Conservation (phyloP, 1,284 basidiomycete species). For the Cryptococcus hybrid region DNA sequence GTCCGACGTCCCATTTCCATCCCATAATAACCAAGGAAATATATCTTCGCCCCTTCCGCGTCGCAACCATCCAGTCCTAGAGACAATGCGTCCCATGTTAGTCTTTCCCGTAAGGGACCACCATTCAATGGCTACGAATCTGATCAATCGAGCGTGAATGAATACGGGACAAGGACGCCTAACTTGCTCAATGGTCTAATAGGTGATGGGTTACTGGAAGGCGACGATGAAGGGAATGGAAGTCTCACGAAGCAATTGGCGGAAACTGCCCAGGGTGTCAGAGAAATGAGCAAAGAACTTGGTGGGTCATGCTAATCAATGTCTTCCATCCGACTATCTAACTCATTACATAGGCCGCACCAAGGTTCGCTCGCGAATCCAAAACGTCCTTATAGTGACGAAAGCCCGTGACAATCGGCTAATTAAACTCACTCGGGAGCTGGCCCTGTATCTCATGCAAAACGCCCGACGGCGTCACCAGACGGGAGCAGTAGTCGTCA, state of each 20-base stretch:
- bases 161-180: constrained; percentile 3
- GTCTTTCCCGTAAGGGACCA: constrained; percentile 10
- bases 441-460: constrained; percentile 92
- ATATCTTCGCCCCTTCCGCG: not conserved
- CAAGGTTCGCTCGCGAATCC: constrained; percentile 84
- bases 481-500: constrained; percentile 4
- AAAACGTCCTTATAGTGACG: constrained; percentile 93
- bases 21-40: no score
- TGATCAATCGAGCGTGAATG: constrained; percentile 26
- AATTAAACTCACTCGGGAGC: constrained; percentile 89
- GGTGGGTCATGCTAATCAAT: constrained; percentile 57
- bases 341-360: constrained; percentile 67
- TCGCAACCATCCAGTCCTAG: constrained; percentile 10
- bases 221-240: constrained; percentile 58
- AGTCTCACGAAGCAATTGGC: constrained; percentile 90
- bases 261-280: constrained; percentile 93
- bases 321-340: not conserved
- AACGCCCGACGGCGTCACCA: constrained; percentile 52
- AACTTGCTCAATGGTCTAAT: not conserved
- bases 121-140: constrained; percentile 33
- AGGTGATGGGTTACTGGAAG: constrained; percentile 17
- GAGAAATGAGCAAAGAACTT: constrained; percentile 98
- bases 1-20: constrained; percentile 1
- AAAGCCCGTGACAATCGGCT: constrained; percentile 97
- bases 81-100: constrained; percentile 9